Conservation (phyloP, 805 yeast species). For the Starmerella apis region DNA sequence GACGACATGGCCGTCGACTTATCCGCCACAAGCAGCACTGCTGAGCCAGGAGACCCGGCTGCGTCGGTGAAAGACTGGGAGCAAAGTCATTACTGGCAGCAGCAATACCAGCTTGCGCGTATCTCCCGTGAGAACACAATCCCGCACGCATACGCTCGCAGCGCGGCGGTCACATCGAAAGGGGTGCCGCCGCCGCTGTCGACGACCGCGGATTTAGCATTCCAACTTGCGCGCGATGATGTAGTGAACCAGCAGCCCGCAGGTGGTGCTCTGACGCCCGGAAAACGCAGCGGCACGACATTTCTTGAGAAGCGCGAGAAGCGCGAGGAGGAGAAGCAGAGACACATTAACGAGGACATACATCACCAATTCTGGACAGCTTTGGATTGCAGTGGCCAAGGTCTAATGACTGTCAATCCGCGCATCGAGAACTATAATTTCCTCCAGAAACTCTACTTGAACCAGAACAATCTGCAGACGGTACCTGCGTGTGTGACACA, state of each 20-base stretch:
- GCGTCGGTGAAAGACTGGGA: conserved; percentile 16
- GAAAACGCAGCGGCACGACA: conserved; percentile 14
- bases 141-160: conserved; percentile 76
- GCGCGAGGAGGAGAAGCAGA: conserved; percentile 35
- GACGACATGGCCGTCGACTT: conserved; percentile 11
- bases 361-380: conserved; percentile 86
- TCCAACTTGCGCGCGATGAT: conserved; percentile 31
- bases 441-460: conserved; percentile 73
- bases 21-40: conserved; percentile 2
- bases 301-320: conserved; percentile 29
- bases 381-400: conserved; percentile 84
- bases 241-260: conserved; percentile 28
- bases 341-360: conserved; percentile 32
- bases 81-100: conserved; percentile 49
- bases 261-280: conserved; percentile 22
- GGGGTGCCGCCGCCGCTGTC: conserved; percentile 26
- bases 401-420: conserved; percentile 57
- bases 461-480: conserved; percentile 64
- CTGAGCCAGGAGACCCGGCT: conserved; percentile 8
- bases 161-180: conserved; percentile 53
- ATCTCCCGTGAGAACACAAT: conserved; percentile 55
- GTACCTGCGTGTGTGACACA: conserved; percentile 61
- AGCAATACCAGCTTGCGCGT: conserved; percentile 63
- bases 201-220: conserved; percentile 34
- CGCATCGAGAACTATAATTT: conserved; percentile 72